Base-by-base conservation (phyloP, 345 rosid species). In the Citrus sp. region DNA sequence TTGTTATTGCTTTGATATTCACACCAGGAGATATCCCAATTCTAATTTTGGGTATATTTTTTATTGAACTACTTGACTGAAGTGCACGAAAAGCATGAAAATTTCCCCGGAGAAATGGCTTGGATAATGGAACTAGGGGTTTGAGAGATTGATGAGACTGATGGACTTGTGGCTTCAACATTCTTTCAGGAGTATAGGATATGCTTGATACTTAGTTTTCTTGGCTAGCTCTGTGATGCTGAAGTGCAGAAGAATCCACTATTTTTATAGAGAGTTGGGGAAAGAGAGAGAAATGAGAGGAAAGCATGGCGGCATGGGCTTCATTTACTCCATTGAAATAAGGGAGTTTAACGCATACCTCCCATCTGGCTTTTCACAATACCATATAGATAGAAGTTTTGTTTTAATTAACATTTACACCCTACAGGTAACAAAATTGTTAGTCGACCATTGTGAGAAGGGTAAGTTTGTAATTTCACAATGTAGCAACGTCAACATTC, bases 101-200 rank as follows among this genome's bases (percentile, higher is more conserved):
- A 68, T 51, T 78, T 51, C 86, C 86, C 0, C 0, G 35, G 35
- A 34, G 35, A 34, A 34, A 34, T 34, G 35, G 35, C 35, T 34
- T 34, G 35, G 35, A 34, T 34, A 34, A 34, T 34, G 35, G 35
- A 34, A 34, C 35, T 5, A 34, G 35, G 35, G 35, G 35, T 34
- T 65, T 79, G 74, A 73, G 32, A n/a, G 82, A 21, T 9, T 51
- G 46, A 40, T 40, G 54, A 55, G 84, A 59, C 27, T 62, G 78
- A 14, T 80, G 24, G 30, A 77, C 59, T 22, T 81, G 83, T 35
- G 84, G 78, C 65, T 80, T 83, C 88, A 85, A 67, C 89, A 87
- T 89, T 72, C 18, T 24, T 63, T 24, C 2, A n/a, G 0, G 12
- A 21, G 46, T 22, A 0, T 1, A 27, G 55, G 55, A n/a, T 7